These are phyloP conservation scores for Fusarium palustre DNA, from an alignment of 2,329 filamentous ascomycete genomes.

Conservation along the genomic window DNA sequence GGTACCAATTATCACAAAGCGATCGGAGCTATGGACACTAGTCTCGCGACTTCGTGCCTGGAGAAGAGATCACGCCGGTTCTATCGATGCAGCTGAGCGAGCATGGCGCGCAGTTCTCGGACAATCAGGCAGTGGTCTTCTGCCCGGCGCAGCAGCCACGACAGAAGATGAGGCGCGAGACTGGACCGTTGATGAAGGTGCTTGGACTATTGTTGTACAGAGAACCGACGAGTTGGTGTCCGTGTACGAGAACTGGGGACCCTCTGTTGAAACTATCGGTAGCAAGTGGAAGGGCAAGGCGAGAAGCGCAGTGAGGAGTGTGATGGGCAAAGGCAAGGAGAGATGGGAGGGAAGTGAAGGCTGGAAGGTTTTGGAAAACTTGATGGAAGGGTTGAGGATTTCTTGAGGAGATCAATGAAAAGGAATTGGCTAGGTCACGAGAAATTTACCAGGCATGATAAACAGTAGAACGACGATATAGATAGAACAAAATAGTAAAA, in stretches of 20 bases:
- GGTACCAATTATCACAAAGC: constrained; percentile 84
- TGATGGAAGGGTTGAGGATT: constrained; percentile 66
- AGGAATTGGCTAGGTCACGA: constrained; percentile 13
- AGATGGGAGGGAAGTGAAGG: constrained; percentile 82
- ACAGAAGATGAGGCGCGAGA: constrained; percentile 43
- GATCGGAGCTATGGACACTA: constrained; percentile 80
- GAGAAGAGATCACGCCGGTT: constrained; percentile 75
- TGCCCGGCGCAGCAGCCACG: constrained; percentile 56
- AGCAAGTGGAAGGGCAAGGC: constrained; percentile 90
- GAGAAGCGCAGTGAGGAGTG: constrained; percentile 82
- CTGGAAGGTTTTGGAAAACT: constrained; percentile 70
- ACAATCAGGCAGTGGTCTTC: constrained; percentile 61
- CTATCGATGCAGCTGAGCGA: constrained; percentile 87
- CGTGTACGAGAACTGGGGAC: constrained; percentile 83
- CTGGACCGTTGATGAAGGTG: constrained; percentile 66
- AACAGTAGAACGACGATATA: neutral
- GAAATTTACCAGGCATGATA: constrained; percentile 14
- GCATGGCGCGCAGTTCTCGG: constrained; percentile 81
- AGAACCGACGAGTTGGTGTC: constrained; percentile 85
- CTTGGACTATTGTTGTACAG: constrained; percentile 79
- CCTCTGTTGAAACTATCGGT: constrained; percentile 74
- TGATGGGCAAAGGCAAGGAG: constrained; percentile 84
- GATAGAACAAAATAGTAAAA: constrained; percentile 2
- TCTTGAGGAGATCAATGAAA: constrained; percentile 23
- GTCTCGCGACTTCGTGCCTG: constrained; percentile 79